These are phyloP conservation scores for Candida pseudofarinosa DNA, from an alignment of 805 yeast genomes.

Conservation along the genomic window DNA sequence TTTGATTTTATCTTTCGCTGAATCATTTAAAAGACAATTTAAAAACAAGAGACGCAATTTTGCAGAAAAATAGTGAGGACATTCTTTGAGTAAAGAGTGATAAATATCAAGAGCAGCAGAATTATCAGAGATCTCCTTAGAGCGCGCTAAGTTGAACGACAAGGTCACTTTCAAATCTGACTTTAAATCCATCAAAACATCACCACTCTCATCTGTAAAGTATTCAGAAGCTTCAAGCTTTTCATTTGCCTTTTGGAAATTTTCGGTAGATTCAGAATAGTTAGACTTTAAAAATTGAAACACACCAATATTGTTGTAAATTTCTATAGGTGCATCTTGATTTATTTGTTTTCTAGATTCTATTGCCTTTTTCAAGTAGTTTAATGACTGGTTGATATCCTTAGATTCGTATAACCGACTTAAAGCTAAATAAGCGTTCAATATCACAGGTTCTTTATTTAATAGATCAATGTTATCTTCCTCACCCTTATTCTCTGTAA, in stretches of 20 bases:
- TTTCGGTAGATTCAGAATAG: slow-evolving; percentile 50
- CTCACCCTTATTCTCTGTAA: slow-evolving; percentile 17
- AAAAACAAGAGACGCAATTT: slow-evolving; percentile 66
- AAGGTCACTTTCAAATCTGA: slow-evolving; percentile 30
- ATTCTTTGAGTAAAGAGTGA: slow-evolving; percentile 47
- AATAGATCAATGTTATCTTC: slow-evolving; percentile 18
- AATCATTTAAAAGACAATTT: slow-evolving; percentile 41
- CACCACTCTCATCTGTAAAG: slow-evolving; percentile 41
- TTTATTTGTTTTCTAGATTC: slow-evolving; percentile 42
- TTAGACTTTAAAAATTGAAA: slow-evolving; percentile 67
- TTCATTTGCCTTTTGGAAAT: slow-evolving; percentile 49
- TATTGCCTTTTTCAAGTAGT: slow-evolving; percentile 56
- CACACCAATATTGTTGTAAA: slow-evolving; percentile 82
- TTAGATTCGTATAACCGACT: slow-evolving; percentile 66
- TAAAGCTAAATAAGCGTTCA: slow-evolving; percentile 64
- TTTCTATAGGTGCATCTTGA: slow-evolving; percentile 51
- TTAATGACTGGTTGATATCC: slow-evolving; percentile 65
- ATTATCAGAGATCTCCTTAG: slow-evolving; percentile 47
- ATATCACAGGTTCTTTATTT: slow-evolving; percentile 52
- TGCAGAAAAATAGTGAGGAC: slow-evolving; percentile 74
- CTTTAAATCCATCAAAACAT: slow-evolving; percentile 17
- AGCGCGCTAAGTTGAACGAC: slow-evolving; percentile 72
- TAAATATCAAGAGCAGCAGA: slow-evolving; percentile 47
- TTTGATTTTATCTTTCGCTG: slow-evolving; percentile 43
- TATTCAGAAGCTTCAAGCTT: slow-evolving; percentile 26